Percentiles rank a stretch among this genome's conserved stretches.
These are phyloP conservation scores for Cornus controversa DNA, from an alignment of 148 eudicot genomes.

Conservation along the genomic window DNA sequence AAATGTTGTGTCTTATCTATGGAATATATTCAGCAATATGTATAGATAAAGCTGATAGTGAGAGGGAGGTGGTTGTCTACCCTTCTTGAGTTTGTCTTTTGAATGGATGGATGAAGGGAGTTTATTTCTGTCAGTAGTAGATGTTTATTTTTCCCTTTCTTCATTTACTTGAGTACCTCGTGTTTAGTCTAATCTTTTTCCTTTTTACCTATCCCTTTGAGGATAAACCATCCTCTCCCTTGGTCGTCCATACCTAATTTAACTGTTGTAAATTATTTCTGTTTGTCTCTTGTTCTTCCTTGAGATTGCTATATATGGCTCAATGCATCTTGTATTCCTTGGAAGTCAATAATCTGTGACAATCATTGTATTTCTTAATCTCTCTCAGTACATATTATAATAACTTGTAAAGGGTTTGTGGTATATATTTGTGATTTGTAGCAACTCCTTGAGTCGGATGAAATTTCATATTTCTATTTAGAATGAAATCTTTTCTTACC, in stretches of 20 bases:
- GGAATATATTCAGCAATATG: too few relatives aligned
- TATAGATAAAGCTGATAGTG: too few relatives aligned
- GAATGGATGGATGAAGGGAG: too few relatives aligned
- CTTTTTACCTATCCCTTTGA: too few relatives aligned
- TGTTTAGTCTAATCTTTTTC: not conserved
- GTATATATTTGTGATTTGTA: not conserved
- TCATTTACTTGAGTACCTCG: too few relatives aligned
- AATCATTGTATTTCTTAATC: not conserved
- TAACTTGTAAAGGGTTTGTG: not conserved
- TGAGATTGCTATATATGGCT: not conserved
- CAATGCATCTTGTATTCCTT: not conserved
- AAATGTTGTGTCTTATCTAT: too few relatives aligned
- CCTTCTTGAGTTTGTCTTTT: too few relatives aligned
- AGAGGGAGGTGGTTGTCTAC: too few relatives aligned
- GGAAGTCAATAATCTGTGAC: not conserved
- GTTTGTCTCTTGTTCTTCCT: not conserved
- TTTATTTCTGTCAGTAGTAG: too few relatives aligned
- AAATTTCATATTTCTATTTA: not conserved
- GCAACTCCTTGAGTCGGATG: not conserved
- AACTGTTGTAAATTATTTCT: too few relatives aligned
- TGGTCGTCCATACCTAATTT: too few relatives aligned
- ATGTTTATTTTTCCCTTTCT: too few relatives aligned
- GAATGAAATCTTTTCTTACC: not conserved
- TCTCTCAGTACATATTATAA: not conserved
- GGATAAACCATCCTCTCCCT: not conserved